Percentiles rank a stretch among this genome's conserved stretches.
phyloP scores from a whole-genome alignment of 768 basidiomycete genomes.

The Podaxis sp. region DNA sequence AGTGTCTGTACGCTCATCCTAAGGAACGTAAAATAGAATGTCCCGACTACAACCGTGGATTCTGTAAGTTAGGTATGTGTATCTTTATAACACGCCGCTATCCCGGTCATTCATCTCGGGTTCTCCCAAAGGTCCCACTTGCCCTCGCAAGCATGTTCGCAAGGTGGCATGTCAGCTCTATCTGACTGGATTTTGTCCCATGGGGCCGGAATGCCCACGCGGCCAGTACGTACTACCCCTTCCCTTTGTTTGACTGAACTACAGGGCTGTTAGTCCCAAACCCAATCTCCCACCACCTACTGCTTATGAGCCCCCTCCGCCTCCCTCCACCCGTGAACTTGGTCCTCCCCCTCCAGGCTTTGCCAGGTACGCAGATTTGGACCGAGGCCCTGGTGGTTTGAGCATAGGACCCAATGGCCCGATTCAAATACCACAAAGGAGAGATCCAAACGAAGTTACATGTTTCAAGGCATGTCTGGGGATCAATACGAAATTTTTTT shows the following conservation, averaged over 20 bases:
- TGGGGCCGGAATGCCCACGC: conserved; percentile 82
- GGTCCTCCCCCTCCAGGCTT: conserved; percentile 93
- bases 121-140: conserved; percentile 64
- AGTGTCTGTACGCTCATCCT: conserved; percentile 95
- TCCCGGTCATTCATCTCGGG: conserved; percentile 15
- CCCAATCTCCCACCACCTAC: conserved; percentile 66
- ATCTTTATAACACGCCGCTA: background rate
- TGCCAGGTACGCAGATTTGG: conserved; percentile 79
- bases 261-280: conserved; percentile 60
- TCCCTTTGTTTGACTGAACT: conserved; percentile 15
- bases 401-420: conserved; percentile 25
- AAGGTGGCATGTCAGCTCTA: conserved; percentile 90
- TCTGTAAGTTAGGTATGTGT: conserved; percentile 84
- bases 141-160: conserved; percentile 91
- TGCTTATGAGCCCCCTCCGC: conserved; percentile 76
- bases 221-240: conserved; percentile 71
- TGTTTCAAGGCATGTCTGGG: conserved; percentile 74
- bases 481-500: background rate
- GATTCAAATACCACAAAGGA: conserved; percentile 42
- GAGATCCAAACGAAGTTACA: conserved; percentile 80
- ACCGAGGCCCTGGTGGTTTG: conserved; percentile 47
- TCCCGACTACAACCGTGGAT: conserved; percentile 93
- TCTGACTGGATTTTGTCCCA: conserved; percentile 89
- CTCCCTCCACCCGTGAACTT: conserved; percentile 73
- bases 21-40: conserved; percentile 91